phyloP scores from a whole-genome alignment of 306 rosid genomes.

The Potentilla sterilis region DNA sequence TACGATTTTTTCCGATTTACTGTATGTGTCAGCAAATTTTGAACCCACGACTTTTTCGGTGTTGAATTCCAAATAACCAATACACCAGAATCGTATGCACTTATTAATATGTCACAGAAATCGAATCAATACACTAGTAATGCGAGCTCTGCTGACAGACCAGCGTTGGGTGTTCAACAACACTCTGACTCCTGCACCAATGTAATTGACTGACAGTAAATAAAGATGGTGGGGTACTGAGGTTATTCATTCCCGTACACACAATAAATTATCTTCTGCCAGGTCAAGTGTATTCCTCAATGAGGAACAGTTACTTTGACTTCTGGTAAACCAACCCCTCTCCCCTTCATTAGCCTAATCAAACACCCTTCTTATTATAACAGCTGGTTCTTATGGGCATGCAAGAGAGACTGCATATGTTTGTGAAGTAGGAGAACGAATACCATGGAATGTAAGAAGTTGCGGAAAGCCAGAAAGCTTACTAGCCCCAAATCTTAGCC shows the following conservation, averaged over 20 bases:
- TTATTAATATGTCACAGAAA: neutral
- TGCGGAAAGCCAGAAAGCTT: neutral
- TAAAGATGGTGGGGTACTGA: too few relatives aligned
- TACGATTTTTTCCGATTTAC: too few relatives aligned
- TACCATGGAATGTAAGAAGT: constrained; percentile 5
- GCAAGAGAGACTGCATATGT: neutral
- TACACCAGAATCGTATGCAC: neutral
- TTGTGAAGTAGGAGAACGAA: constrained; percentile 1
- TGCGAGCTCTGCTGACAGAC: neutral
- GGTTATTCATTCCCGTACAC: constrained; percentile 14
- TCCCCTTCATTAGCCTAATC: neutral
- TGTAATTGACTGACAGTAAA: neutral
- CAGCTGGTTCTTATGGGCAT: neutral
- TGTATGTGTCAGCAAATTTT: neutral
- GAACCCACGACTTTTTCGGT: neutral
- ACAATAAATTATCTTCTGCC: neutral
- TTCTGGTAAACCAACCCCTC: constrained; percentile 4
- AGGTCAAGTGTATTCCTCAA: neutral
- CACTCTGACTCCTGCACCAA: neutral
- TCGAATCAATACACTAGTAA: neutral
- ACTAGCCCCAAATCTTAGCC: neutral
- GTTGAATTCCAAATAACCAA: neutral
- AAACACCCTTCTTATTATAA: neutral
- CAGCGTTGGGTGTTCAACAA: neutral
- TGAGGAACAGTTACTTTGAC: constrained; percentile 5